Percentiles rank a stretch among this genome's conserved stretches.
Conservation (phyloP, 441 rosid species). For the Populus hybrid region DNA sequence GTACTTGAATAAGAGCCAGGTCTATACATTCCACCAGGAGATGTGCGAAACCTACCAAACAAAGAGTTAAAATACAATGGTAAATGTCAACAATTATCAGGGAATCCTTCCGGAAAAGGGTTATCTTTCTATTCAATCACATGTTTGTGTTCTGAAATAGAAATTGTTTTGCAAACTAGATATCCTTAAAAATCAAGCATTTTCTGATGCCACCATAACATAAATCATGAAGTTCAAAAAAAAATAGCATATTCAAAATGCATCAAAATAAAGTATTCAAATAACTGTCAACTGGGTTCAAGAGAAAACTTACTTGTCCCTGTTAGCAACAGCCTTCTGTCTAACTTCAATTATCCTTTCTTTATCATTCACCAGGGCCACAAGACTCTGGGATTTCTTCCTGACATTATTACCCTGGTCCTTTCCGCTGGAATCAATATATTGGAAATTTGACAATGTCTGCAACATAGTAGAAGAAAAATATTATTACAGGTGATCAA, state of each 20-base stretch:
- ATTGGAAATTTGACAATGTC: conserved; percentile 86
- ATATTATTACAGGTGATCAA: conserved; percentile 8
- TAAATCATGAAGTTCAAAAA: not conserved
- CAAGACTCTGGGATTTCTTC: conserved; percentile 92
- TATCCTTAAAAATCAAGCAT: not conserved
- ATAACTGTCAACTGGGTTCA: not conserved
- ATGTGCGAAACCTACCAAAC: conserved; percentile 60
- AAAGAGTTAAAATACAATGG: not conserved
- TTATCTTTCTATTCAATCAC: not conserved
- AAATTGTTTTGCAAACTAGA: conserved; percentile 1
- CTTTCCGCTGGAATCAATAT: conserved; percentile 92
- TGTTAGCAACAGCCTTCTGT: conserved; percentile 91
- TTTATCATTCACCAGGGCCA: conserved; percentile 88
- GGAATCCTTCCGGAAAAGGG: not conserved
- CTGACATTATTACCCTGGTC: conserved; percentile 98
- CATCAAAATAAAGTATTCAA: not conserved
- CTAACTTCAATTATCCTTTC: conserved; percentile 87
- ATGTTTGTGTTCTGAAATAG: not conserved
- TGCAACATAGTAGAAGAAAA: conserved; percentile 35
- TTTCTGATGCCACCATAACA: not conserved
- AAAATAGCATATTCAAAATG: not conserved
- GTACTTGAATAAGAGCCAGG: conserved; percentile 34
- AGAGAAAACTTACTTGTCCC: conserved; percentile 72
- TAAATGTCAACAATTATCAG: not conserved
- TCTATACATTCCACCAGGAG: conserved; percentile 75